These are phyloP conservation scores for Theileria equi DNA, from an alignment of 169 alveolate genomes.

Conservation along the genomic window DNA sequence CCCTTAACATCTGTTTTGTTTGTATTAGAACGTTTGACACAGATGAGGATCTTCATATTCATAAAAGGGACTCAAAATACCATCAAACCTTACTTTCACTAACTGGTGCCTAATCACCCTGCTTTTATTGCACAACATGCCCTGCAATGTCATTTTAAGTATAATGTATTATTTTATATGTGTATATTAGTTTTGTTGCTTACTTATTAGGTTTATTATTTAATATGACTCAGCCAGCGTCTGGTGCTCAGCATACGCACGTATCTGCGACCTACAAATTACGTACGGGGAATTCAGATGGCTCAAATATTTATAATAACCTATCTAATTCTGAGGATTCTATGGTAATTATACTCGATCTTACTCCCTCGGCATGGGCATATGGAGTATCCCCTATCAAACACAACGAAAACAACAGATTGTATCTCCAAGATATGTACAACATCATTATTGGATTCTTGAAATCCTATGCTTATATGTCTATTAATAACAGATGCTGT, in stretches of 20 bases:
- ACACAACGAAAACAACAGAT: not conserved
- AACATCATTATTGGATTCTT: conserved; percentile 18
- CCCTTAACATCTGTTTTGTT: conserved; percentile 56
- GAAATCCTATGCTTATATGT: conserved; percentile 52
- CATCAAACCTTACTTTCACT: conserved; percentile 58
- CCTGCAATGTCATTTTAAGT: too few species aligned
- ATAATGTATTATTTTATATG: too few species aligned
- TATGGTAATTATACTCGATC: conserved; percentile 52
- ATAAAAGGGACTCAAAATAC: conserved; percentile 60
- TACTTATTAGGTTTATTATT: too few species aligned
- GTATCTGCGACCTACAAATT: not conserved
- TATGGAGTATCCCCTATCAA: conserved; percentile 23
- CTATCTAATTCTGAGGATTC: too few species aligned
- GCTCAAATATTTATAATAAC: too few species aligned
- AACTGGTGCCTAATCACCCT: too few species aligned
- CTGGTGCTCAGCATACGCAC: not conserved
- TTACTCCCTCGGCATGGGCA: conserved; percentile 54
- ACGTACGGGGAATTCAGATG: too few species aligned
- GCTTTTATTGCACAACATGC: too few species aligned
- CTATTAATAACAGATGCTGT: conserved; percentile 31
- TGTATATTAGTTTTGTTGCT: too few species aligned
- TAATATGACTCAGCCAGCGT: too few species aligned
- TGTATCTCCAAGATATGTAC: conserved; percentile 19
- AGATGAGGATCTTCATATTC: conserved; percentile 59
- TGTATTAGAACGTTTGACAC: conserved; percentile 67